A percentile compares a stretch with the other conserved stretches of the same genome.
These are phyloP conservation scores for Umbelopsis vinacea DNA, from an alignment of 192 early-diverging fungal species.

Conservation along the genomic window DNA sequence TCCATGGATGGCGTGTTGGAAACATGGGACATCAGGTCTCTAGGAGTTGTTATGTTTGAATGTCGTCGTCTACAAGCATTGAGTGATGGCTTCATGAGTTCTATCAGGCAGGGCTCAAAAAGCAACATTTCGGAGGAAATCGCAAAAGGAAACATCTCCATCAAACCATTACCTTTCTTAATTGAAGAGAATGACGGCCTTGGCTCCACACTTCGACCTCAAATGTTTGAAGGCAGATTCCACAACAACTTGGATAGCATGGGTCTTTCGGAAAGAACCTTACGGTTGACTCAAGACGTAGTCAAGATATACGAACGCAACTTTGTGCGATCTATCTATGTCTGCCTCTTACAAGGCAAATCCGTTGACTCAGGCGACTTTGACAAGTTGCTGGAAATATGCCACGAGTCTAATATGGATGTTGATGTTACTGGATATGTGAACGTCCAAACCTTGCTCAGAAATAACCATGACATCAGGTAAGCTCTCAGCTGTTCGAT, in stretches of 20 bases:
- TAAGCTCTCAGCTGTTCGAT: neutral
- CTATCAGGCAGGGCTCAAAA: slow-evolving; percentile 7
- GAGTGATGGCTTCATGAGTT: slow-evolving; percentile 19
- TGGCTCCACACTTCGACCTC: slow-evolving; percentile 31
- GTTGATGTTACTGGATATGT: slow-evolving; percentile 63
- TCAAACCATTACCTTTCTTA: slow-evolving; percentile 14
- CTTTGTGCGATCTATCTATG: slow-evolving; percentile 58
- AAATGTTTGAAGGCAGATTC: slow-evolving; percentile 30
- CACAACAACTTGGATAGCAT: neutral
- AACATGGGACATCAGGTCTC: slow-evolving; percentile 38
- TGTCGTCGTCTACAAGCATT: slow-evolving; percentile 43
- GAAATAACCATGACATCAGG: slow-evolving; percentile 33
- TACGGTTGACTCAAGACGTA: slow-evolving; percentile 45
- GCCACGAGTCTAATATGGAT: slow-evolving; percentile 51
- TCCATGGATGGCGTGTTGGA: slow-evolving; percentile 2
- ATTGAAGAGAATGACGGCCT: slow-evolving; percentile 31
- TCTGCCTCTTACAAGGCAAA: slow-evolving; percentile 54
- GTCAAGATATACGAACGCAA: slow-evolving; percentile 54
- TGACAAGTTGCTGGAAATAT: slow-evolving; percentile 50
- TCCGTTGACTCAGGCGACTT: slow-evolving; percentile 50
- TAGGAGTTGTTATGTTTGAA: slow-evolving; percentile 51
- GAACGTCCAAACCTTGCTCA: slow-evolving; percentile 50
- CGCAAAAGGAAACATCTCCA: neutral
- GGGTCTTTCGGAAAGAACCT: slow-evolving; percentile 28
- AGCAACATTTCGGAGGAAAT: neutral